Evolutionary conservation across 2,329 filamentous ascomycete species (phyloP), one percentile per base, ranked within the genome.

Genomic region (Hymenoscyphus fructigenus): DNA sequence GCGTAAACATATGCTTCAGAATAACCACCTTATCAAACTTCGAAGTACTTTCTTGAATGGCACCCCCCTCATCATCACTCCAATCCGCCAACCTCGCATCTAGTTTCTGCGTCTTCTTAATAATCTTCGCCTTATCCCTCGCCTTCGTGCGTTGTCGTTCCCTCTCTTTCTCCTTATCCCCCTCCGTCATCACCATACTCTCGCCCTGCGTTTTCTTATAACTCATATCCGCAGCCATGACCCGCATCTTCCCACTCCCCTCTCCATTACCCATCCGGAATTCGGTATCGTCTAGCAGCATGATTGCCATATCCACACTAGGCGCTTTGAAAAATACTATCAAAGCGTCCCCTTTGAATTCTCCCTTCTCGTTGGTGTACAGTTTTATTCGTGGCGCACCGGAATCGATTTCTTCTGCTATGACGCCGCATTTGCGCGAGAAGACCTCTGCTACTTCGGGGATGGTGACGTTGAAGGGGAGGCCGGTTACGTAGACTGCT

Each of bases 241-340:
- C 93, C 60, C 83, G 85, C 83, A 97, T 96, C 66, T 83, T 88
- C 29, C 88, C 90, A 73, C 73, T 57, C 0, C 62, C 62, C 74
- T 78, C 62, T 80, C 79, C 80, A 1, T 81, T 67, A 0, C 80
- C 80, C 66, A 91, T 82, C 65, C 94, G 85, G 73, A 98, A 95
- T 70, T 93, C 88, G 4, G 89, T 90, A 73, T 93, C 91, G 76
- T 96, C 91, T 14, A 92, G 83, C 72, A 95, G 83, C 80, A 89
- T 87, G 69, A 94, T 91, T 56, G 92, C 92, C 80, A 93, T 89
- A 53, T 90, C 82, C 65, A 99, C 94, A n/a, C 91, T 96, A 75
- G 96, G 93, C 0, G 93, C 91, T 72, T 95, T 92, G 84, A 97
- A 97, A 79, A 96, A 99, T 41, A 98, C 91, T 62, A 99, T 83